Base-by-base conservation (phyloP, 23 red algal species). In the Gracilaria gracilis region DNA sequence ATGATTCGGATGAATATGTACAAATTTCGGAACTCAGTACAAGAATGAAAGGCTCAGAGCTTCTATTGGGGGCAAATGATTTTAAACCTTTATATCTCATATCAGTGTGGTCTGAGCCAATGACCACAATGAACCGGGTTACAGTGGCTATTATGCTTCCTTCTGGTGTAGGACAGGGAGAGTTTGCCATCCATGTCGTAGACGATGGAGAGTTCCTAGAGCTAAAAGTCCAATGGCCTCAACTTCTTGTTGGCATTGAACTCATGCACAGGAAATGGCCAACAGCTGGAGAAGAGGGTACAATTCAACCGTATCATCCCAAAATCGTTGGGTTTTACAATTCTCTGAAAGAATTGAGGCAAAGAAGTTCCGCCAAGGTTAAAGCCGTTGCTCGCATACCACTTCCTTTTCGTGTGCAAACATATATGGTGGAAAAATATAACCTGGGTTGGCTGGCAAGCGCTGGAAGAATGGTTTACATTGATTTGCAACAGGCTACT, bases 231-330 rank as follows among this genome's bases (percentile, higher is more conserved):
- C 23, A 9, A 11, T 84, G 23, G 81, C 81, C 81, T 35, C 0
- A 83, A 54, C 50, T 53, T 31, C 80, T 83, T 27, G 20, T 31
- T 16, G 53, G 64, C 64, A 23, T 83, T 61, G 25, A 38, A 39
- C 50, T 83, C 33, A 83, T 83, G 80, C 80, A 83, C 44, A 48
- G 12, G 44, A 48, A n/a, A n/a, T n/a, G n/a, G n/a, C n/a, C n/a
- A n/a, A n/a, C n/a, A n/a, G n/a, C n/a, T n/a, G n/a, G n/a, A n/a
- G n/a, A n/a, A n/a, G n/a, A n/a, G n/a, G n/a, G n/a, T n/a, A n/a
- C n/a, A n/a, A n/a, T n/a, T n/a, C n/a, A n/a, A n/a, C n/a, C n/a
- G n/a, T n/a, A n/a, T n/a, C n/a, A n/a, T n/a, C n/a, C n/a, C n/a
- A n/a, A n/a, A n/a, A n/a, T n/a, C n/a, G n/a, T n/a, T n/a, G n/a